Evolutionary conservation across 2,329 filamentous ascomycete species (phyloP), one percentile per base, ranked within the genome.

Genomic region (Penicillium psychrosexuale): DNA sequence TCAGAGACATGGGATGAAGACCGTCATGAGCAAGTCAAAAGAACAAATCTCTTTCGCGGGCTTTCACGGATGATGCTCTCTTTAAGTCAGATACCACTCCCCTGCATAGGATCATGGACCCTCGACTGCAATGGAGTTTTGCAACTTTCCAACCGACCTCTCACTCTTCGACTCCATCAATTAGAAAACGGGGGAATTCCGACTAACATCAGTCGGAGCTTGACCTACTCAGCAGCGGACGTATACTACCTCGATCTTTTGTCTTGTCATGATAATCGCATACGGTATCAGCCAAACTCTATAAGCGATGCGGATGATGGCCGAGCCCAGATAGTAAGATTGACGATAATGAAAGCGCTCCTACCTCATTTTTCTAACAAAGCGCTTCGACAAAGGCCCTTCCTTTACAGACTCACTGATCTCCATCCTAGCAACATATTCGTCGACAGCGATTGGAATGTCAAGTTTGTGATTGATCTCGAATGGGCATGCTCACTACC

Each of bases 391-490:
- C 44, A 67, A 17, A 72, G 73, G 1, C 71, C 71, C 1, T 77
- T 73, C 50, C 46, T 70, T 12, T 62, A 66, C 46, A 57, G 47
- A 1, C 59, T 77, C 22, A 75, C 71, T 17, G 73, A 77, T 55
- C 58, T 77, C 12, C 68, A 77, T 50, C 61, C 61, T 43, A 72
- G 69, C 51, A 77, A 78, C 47, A 69, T 71, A 17, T 66, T 70
- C 45, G 69, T 71, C 8, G 66, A 71, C 47, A 30, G 57, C 5
- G 37, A 70, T 19, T 71, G 62, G 68, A 59, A 68, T 57, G 56
- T 69, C 38, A 68, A 59, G 39, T 43, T 30, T 37, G 19, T 71
- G 11, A 61, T 69, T 45, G 66, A 69, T 47, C 57, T 70, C 8
- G 66, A 71, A 57, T 70, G 60, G 58, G 58, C 64, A 22, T 66